These are phyloP conservation scores for Pseudogymnoascus sp. DNA, from an alignment of 2,329 filamentous ascomycete genomes.

Conservation along the genomic window DNA sequence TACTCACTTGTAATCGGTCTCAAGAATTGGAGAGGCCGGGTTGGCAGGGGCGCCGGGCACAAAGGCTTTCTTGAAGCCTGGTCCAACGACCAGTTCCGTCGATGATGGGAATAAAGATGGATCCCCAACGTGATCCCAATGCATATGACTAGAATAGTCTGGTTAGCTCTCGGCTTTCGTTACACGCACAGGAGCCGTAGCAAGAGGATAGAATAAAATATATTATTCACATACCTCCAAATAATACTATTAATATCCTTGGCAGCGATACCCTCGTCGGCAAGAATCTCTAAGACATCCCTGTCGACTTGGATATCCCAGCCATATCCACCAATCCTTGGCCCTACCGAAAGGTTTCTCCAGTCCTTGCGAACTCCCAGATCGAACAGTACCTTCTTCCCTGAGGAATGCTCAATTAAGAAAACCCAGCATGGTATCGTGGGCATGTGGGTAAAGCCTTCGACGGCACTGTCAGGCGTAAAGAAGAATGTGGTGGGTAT, in stretches of 20 bases:
- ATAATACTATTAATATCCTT: constrained; percentile 31
- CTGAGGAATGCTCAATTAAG: not conserved
- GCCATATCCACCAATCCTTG: constrained; percentile 27
- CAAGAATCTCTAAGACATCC: constrained; percentile 35
- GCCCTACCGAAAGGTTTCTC: constrained; percentile 29
- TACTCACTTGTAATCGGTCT: not conserved
- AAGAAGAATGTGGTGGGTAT: constrained; percentile 21
- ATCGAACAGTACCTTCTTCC: constrained; percentile 23
- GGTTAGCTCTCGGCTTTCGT: not conserved
- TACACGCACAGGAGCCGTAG: not conserved
- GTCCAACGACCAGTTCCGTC: not conserved
- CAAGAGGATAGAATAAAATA: not conserved
- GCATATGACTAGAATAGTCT: not conserved
- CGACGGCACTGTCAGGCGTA: constrained; percentile 13
- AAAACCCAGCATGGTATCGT: not conserved
- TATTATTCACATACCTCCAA: constrained; percentile 20
- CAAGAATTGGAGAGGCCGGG: not conserved
- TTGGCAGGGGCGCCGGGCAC: not conserved
- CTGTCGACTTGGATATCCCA: constrained; percentile 36
- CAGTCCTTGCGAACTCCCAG: constrained; percentile 34
- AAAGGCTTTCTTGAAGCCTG: not conserved
- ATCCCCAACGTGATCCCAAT: not conserved
- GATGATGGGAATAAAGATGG: not conserved
- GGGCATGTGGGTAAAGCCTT: not conserved
- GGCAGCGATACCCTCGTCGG: constrained; percentile 31